These are phyloP conservation scores for Populus tomentosa DNA, from an alignment of 441 rosid species.

Conservation along the genomic window DNA sequence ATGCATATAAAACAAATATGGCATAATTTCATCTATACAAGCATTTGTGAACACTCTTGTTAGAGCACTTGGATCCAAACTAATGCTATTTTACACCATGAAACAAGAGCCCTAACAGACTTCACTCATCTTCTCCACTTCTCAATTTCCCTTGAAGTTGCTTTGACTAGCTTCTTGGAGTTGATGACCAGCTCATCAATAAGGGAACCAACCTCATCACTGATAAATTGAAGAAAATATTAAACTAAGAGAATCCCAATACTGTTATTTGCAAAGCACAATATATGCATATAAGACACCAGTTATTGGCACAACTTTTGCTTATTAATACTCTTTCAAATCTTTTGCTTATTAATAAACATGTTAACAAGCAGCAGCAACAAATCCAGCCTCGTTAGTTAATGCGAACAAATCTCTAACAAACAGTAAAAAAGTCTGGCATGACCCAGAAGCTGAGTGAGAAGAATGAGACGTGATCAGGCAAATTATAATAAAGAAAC, in stretches of 20 bases:
- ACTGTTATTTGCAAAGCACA: not conserved
- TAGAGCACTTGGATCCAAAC: not conserved
- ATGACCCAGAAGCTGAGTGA: not conserved
- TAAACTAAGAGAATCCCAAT: not conserved
- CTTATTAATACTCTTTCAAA: not conserved
- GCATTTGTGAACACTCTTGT: slow-evolving; percentile 4
- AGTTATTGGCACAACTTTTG: not conserved
- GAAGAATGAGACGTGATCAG: not conserved
- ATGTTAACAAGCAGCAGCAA: not conserved
- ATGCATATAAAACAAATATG: not conserved
- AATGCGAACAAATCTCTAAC: not conserved
- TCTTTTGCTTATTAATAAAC: not conserved
- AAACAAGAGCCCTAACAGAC: not conserved
- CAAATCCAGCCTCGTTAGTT: not conserved
- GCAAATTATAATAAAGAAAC: not conserved
- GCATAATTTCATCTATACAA: not conserved
- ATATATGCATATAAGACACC: not conserved
- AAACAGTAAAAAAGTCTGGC: not conserved
- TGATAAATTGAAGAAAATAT: slow-evolving; percentile 19
- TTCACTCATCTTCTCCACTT: slow-evolving; percentile 67
- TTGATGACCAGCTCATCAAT: slow-evolving; percentile 52
- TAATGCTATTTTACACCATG: slow-evolving; percentile 3
- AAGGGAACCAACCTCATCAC: slow-evolving; percentile 60
- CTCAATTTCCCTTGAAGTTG: slow-evolving; percentile 66
- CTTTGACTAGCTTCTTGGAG: slow-evolving; percentile 61